Evolutionary conservation across 2,329 filamentous ascomycete species (phyloP), one percentile per base, ranked within the genome.

Genomic region (Aspergillus eucalypticola): DNA sequence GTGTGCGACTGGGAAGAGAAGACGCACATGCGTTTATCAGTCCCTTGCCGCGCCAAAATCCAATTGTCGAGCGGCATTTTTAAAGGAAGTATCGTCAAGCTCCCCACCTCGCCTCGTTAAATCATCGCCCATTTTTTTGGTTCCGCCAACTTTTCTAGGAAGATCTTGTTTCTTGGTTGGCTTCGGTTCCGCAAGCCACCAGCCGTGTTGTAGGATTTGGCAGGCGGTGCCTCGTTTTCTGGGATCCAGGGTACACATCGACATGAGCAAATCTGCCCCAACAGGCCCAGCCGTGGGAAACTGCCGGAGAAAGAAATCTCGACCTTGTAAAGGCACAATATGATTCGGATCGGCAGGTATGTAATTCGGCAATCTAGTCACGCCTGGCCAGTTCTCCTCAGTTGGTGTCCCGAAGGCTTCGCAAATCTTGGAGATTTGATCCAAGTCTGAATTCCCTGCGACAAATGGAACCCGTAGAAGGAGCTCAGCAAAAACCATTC

Each of bases 311-410:
- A 91, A 97, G 71, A 89, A 89, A 58, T 90, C 87, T 63, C 85
- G 84, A 1, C 86, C 86, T 63, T 86, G 84, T 21, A 84, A 66
- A 1, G 76, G 91, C 68, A 68, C 86, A 80, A 78, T 65, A 63
- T 87, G 83, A 58, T 79, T 75, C 58, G 85, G 71, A 63, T 86
- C 84, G 1, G 89, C 84, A 1, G 90, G 84, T n/a, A 92, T 86
- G 76, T 95, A 99, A 61, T 89, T 89, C 13, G 88, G 87, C 10
- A 99, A 81, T 64, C 87, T 87, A 4, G 88, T 88, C 7, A 99
- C 93, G 27, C 94, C 94, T 0, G 95, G 93, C 95, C 95, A 99
- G 73, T 92, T 94, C 15, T 95, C 91, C 73, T 99, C 95, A 4
- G 88, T 95, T 0, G 95, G 95, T 0, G 92, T 96, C 60, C 95